These are phyloP conservation scores for Yarrowia sp. DNA, from an alignment of 805 yeast genomes.

Conservation along the genomic window DNA sequence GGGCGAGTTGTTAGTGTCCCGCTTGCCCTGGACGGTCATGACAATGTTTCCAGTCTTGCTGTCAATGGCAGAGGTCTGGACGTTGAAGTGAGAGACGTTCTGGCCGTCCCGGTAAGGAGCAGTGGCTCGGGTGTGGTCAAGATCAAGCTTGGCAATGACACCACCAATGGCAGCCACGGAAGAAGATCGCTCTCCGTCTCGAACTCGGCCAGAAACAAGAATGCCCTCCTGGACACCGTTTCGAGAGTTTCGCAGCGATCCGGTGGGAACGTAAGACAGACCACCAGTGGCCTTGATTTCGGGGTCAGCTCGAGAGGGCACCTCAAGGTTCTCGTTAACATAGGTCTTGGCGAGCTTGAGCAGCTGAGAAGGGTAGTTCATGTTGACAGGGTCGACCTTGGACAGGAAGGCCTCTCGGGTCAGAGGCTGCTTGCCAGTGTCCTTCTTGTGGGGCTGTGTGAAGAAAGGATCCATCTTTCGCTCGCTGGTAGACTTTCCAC, in stretches of 20 bases:
- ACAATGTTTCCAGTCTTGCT: slow-evolving; percentile 27
- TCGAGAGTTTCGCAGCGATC: slow-evolving; percentile 37
- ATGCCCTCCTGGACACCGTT: slow-evolving; percentile 34
- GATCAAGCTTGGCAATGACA: slow-evolving; percentile 25
- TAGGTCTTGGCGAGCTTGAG: slow-evolving; percentile 31
- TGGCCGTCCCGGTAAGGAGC: slow-evolving; percentile 33
- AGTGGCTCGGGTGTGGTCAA: slow-evolving; percentile 30
- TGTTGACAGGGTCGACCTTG: slow-evolving; percentile 29
- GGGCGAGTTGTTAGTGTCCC: slow-evolving; percentile 23
- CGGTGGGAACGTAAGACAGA: slow-evolving; percentile 34
- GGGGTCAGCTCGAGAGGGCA: slow-evolving; percentile 2
- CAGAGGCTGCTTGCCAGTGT: slow-evolving; percentile 22
- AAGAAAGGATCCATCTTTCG: slow-evolving; percentile 33
- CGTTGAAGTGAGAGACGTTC: slow-evolving; percentile 14
- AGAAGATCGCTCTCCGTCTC: slow-evolving; percentile 21
- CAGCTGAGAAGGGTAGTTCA: slow-evolving; percentile 35
- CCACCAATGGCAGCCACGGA: slow-evolving; percentile 34
- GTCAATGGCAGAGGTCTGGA: slow-evolving; percentile 26
- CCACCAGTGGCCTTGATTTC: slow-evolving; percentile 39
- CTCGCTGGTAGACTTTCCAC: slow-evolving; percentile 16
- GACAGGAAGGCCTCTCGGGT: slow-evolving; percentile 30
- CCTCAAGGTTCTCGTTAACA: slow-evolving; percentile 24
- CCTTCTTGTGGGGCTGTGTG: slow-evolving; percentile 23
- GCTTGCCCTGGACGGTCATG: slow-evolving; percentile 32
- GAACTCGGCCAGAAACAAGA: slow-evolving; percentile 32